Percentiles rank a stretch among this genome's conserved stretches.
Conservation (phyloP, 2,329 filamentous ascomycete genomes). For the Aspergillus oerlinghausenensis region DNA sequence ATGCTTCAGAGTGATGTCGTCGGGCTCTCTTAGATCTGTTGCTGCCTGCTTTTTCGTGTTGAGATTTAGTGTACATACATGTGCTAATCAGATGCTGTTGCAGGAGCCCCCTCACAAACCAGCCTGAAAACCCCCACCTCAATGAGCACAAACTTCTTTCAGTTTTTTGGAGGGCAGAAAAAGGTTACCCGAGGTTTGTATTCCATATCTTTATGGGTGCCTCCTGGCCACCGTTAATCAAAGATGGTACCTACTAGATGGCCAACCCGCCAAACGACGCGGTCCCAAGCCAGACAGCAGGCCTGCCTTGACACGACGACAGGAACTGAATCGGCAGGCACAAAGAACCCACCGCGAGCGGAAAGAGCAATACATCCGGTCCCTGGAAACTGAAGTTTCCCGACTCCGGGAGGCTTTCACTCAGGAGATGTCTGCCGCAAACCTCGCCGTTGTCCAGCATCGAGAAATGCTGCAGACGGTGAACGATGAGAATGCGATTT, state of each 20-base stretch:
- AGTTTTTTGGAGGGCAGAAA: conserved; percentile 62
- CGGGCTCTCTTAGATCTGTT: background rate
- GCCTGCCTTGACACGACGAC: conserved; percentile 82
- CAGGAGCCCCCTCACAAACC: conserved; percentile 3
- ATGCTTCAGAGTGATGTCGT: background rate
- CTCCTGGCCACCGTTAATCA: conserved; percentile 4
- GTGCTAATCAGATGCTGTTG: background rate
- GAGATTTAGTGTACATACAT: background rate
- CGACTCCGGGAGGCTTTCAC: conserved; percentile 71
- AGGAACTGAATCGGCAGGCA: conserved; percentile 92
- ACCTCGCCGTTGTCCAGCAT: conserved; percentile 52
- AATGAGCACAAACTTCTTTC: conserved; percentile 28
- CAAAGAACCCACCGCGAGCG: conserved; percentile 95
- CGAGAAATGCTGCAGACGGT: conserved; percentile 70
- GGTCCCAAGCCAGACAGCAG: conserved; percentile 97
- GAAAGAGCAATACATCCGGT: conserved; percentile 94
- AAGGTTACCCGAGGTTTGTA: conserved; percentile 67
- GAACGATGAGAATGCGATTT: conserved; percentile 71
- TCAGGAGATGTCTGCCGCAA: conserved; percentile 61
- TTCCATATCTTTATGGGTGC: background rate
- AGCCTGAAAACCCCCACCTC: conserved; percentile 8
- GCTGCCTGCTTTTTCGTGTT: background rate
- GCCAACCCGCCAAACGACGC: conserved; percentile 78
- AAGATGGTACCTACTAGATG: conserved; percentile 54
- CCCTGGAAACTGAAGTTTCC: conserved; percentile 84